Conservation (phyloP, 2,329 filamentous ascomycete species). For the Graphilbum fragrans region DNA sequence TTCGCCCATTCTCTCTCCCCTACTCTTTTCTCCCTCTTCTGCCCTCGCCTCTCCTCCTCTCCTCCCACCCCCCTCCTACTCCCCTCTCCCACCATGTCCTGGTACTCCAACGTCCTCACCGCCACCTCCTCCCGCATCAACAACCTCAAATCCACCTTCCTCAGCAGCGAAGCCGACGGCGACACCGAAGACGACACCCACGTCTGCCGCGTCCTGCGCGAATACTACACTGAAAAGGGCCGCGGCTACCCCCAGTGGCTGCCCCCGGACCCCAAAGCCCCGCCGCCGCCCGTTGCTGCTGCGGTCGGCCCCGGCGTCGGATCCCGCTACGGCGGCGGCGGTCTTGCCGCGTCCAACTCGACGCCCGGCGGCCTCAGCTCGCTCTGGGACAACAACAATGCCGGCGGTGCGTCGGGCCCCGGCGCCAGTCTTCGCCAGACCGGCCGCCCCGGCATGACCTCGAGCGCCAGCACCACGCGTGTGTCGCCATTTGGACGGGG, state of each 20-base stretch:
- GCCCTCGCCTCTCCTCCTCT: not conserved
- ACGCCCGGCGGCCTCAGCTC: conserved; percentile 34
- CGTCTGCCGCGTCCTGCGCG: conserved; percentile 82
- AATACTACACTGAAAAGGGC: conserved; percentile 85
- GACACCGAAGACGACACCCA: conserved; percentile 84
- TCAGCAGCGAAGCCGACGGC: conserved; percentile 53
- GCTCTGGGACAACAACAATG: conserved; percentile 42
- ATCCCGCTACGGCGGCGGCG: conserved; percentile 38
- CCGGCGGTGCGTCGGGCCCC: conserved; percentile 18
- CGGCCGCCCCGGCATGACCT: conserved; percentile 1
- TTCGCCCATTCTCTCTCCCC: not conserved
- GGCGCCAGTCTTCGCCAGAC: conserved; percentile 10
- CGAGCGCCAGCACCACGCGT: not conserved
- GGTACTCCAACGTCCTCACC: conserved; percentile 64
- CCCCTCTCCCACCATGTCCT: conserved; percentile 48
- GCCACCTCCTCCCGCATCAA: conserved; percentile 54
- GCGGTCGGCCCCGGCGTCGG: conserved; percentile 38
- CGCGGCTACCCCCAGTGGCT: conserved; percentile 76
- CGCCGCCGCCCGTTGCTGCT: conserved; percentile 34
- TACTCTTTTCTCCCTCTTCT: not conserved
- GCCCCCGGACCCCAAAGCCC: conserved; percentile 74
- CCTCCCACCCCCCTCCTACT: not conserved
- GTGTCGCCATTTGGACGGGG: not conserved
- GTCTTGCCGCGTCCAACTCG: conserved; percentile 15
- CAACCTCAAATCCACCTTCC: conserved; percentile 56